Conservation (phyloP, 2,329 filamentous ascomycete species). For the Colletotrichum neosansevieriae region DNA sequence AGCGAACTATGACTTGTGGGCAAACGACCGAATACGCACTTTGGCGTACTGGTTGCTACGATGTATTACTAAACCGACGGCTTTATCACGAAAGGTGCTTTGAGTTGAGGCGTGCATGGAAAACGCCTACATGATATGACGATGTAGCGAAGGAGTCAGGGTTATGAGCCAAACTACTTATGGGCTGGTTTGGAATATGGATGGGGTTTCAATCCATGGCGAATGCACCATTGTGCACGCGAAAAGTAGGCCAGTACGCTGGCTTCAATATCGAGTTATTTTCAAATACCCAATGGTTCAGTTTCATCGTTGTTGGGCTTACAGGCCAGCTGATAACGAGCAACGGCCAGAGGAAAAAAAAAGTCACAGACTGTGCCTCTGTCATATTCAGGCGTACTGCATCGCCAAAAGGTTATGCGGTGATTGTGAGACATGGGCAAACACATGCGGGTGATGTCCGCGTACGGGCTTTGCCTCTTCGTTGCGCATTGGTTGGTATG, state of each 20-base stretch:
- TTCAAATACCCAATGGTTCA: background rate
- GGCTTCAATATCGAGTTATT: background rate
- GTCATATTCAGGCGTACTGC: background rate
- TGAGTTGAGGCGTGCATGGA: constrained; percentile 15
- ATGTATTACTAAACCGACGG: constrained; percentile 42
- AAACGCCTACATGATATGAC: constrained; percentile 5
- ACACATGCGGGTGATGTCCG: background rate
- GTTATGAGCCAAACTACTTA: background rate
- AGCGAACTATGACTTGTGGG: constrained; percentile 8
- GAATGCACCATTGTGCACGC: background rate
- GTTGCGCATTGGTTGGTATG: background rate
- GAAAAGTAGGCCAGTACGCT: constrained; percentile 12
- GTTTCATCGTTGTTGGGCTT: too few species aligned
- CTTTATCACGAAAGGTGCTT: constrained; percentile 19
- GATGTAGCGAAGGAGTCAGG: background rate
- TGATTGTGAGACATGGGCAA: constrained; percentile 15
- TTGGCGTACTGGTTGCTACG: constrained; percentile 43
- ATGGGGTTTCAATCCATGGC: background rate
- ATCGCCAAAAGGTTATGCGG: background rate
- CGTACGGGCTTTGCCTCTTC: background rate
- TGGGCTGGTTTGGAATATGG: background rate
- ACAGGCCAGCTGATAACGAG: background rate
- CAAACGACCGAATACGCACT: constrained; percentile 15
- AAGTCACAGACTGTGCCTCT: background rate
- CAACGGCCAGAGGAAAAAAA: background rate